phyloP scores from a whole-genome alignment of 208 protist species.

The Crithidia thermophila region DNA sequence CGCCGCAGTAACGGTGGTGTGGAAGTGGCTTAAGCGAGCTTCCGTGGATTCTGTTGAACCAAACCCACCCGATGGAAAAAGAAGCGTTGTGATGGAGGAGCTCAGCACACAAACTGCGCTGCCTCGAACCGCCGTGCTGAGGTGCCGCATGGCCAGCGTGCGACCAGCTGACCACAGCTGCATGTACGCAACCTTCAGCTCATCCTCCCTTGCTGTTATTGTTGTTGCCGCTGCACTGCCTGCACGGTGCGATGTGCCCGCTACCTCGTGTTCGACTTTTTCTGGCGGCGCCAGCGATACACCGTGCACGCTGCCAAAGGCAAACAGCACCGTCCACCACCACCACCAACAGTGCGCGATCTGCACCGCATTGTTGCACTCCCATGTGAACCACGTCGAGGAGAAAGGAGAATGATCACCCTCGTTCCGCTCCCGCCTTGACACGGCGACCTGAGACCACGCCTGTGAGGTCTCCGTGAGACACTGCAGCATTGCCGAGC shows the following conservation, averaged over 20 bases:
- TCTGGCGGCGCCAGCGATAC: neutral
- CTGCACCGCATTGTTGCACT: too few relatives aligned
- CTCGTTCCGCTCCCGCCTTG: too few relatives aligned
- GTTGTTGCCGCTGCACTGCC: neutral
- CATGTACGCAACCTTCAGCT: neutral
- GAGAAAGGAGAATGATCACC: too few relatives aligned
- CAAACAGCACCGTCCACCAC: constrained; percentile 24
- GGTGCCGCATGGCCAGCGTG: neutral
- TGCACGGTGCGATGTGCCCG: neutral
- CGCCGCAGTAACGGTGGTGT: too few relatives aligned
- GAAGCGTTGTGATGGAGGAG: neutral
- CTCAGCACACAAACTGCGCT: neutral
- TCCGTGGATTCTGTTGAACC: too few relatives aligned
- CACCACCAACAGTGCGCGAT: constrained; percentile 25
- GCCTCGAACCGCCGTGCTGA: constrained; percentile 2
- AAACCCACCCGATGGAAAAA: neutral
- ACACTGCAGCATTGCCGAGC: constrained; percentile 18
- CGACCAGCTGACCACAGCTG: constrained; percentile 20
- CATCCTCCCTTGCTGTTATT: neutral
- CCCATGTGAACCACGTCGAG: too few relatives aligned
- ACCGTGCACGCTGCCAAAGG: constrained; percentile 1
- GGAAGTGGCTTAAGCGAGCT: too few relatives aligned
- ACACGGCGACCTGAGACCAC: too few relatives aligned
- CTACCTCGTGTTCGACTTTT: neutral
- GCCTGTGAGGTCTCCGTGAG: neutral